Evolutionary conservation across 352 stramenopile genomes (phyloP), one percentile per base, ranked within the genome.

Genomic region (Pythium phragmitis): DNA sequence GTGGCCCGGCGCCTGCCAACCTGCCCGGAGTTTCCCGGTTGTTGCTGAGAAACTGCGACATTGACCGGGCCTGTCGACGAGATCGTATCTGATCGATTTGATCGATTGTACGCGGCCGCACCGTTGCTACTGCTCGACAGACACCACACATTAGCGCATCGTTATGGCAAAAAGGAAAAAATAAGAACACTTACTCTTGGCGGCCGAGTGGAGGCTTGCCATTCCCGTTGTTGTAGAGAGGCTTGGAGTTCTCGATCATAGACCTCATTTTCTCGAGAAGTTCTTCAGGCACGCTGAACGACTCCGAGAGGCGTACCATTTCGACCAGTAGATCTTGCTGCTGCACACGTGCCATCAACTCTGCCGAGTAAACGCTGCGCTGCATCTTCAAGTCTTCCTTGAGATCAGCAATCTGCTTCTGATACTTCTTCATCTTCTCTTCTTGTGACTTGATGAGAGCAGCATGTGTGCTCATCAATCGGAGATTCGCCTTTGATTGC

Each of bases 401-500:
- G 26, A 93, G 49, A 39, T 95, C 84, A 4, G 71, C 71, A 19
- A 95, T 80, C 60, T 95, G 85, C 63, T 92, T 92, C 59, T 94
- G 85, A 60, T 92, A 92, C 63, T 92, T 92, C 65, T 92, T 92
- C 87, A 95, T 93, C 63, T 95, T 95, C 71, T 95, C 86, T 52
- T 95, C 86, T 58, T 95, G 86, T 4, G 82, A 92, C 71, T 93
- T 93, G 62, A 93, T 93, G 23, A 95, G 63, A 33, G 84, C 82
- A 45, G 82, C 83, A 63, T 95, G 87, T 2, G 87, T 95, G 53
- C 82, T 94, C 77, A 96, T 91, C 65, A 97, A 73, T 7, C 93
- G 85, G n/a, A 91, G 57, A 50, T 97, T 98, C 0, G 87, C 88
- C 64, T 96, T 96, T n/a, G 86, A 97, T 41, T 97, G 83, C 59